Base-by-base conservation (phyloP, 345 rosid species). In the Ceriops decandra region DNA sequence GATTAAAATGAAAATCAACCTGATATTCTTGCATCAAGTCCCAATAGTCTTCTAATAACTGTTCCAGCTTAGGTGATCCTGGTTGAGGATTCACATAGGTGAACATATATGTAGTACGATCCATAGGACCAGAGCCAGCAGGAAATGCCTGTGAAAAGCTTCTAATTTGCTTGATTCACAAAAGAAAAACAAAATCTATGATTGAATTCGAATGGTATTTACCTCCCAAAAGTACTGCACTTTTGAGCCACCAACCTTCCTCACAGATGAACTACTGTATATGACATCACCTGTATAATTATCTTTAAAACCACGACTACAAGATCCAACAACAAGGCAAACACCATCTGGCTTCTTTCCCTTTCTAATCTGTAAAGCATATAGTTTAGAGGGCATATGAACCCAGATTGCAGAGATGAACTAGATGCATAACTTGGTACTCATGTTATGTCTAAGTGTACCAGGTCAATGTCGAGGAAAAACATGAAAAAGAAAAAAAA, bases 31-130 rank as follows among this genome's bases (percentile, higher is more conserved):
- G 98, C 97, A 93, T 90, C 78, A 90, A 69, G 46, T 85, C 82
- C 98, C 98, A 93, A 76, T 83, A 93, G 62, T 83, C 85, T 83
- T 93, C 98, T 38, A 93, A 82, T 63, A 93, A 71, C 68, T 89
- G 95, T 82, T 93, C 98, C 67, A 93, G 67, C 75, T 84, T 79
- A 4, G 97, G 98, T 27, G 88, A 85, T 60, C 79, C 74, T 10
- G 92, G 83, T 81, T 86, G 90, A 58, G 98, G 97, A 80, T 81
- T 82, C 64, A 92, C 83, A 69, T 93, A 93, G 47, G 98, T 86
- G 83, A 93, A 90, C 98, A 93, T 93, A 74, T 93, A 93, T 20
- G 95, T 86, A n/a, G 98, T 93, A 31, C 97, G 96, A 81, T 93
- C 97, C 36, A 73, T 46, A 30, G 92, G 91, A 57, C 95, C 96